These are phyloP conservation scores for Arabidopsis suecica DNA, from an alignment of 345 rosid genomes.

Conservation along the genomic window DNA sequence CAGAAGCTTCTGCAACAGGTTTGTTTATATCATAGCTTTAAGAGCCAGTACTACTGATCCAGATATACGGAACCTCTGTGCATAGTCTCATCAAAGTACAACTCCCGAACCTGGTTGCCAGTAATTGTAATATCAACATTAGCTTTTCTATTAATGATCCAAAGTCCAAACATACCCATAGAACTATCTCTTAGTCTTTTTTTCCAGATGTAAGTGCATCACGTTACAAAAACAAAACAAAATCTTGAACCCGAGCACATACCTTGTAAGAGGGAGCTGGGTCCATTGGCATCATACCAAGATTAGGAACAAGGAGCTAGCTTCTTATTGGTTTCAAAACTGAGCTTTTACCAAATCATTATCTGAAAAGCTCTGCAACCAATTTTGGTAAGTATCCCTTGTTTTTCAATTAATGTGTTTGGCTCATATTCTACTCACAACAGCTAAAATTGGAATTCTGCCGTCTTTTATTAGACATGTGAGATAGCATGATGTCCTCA, in stretches of 20 bases:
- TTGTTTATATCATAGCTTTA: not conserved
- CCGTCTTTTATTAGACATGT: slow-evolving; percentile 56
- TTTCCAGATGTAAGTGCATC: slow-evolving; percentile 8
- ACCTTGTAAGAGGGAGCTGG: slow-evolving; percentile 30
- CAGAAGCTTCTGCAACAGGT: slow-evolving; percentile 18
- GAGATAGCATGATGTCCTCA: slow-evolving; percentile 55
- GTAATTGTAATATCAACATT: slow-evolving; percentile 10
- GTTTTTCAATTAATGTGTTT: slow-evolving; percentile 20
- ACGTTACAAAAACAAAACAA: not conserved
- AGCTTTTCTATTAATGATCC: slow-evolving; percentile 20
- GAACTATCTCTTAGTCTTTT: not conserved
- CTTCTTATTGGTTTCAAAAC: slow-evolving; percentile 32
- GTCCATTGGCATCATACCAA: slow-evolving; percentile 35
- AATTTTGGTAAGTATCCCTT: slow-evolving; percentile 7
- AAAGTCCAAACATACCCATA: not conserved
- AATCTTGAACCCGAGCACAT: slow-evolving; percentile 16
- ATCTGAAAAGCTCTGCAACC: slow-evolving; percentile 25
- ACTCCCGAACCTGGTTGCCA: slow-evolving; percentile 10
- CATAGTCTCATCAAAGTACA: not conserved
- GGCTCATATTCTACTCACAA: slow-evolving; percentile 32
- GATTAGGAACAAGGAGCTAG: slow-evolving; percentile 18
- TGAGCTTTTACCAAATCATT: slow-evolving; percentile 23
- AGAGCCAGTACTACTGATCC: slow-evolving; percentile 18
- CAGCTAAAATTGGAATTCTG: slow-evolving; percentile 47
- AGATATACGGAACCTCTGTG: not conserved